Evolutionary conservation across 2,329 filamentous ascomycete species (phyloP), one percentile per base, ranked within the genome.

Genomic region (Eutypa lata): DNA sequence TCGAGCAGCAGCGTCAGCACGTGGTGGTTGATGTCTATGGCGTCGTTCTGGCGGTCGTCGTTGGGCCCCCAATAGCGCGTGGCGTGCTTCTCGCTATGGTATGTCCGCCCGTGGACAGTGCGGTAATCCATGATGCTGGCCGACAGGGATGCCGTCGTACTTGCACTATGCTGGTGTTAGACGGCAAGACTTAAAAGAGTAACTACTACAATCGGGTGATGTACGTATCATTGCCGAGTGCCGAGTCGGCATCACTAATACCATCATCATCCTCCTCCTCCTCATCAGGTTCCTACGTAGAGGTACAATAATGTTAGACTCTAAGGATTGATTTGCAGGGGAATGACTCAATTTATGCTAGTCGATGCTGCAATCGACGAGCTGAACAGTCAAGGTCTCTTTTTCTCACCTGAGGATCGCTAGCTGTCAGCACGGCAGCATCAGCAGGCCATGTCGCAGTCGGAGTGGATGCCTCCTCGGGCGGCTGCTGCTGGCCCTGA

Each of bases 121-220:
- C 49, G 42, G 11, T 51, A 51, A 11, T 51, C 24, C 42, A 47
- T 8, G 8, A 51, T 51, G 43, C 49, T 51, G 18, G 42, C 43
- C 5, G 49, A 47, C 5, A 51, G 31, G n/a, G 49, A 51, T 3
- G 40, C 49, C 13, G 49, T 51, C 19, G 49, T 46, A 24, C 19
- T 47, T 16, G 26, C 28, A 22, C 49, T 51, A 21, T 18, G 22
- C 11, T 14, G 18, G 10, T 3, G 18, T 42, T n/a, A 45, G 40
- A 40, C 40, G 21, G 6, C 19, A 18, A 33, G 22, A 19, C 22
- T 18, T 18, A n/a, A n/a, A n/a, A n/a, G n/a, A n/a, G n/a, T n/a
- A n/a, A n/a, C n/a, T n/a, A n/a, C n/a, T n/a, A n/a, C n/a, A n/a
- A n/a, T n/a, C n/a, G n/a, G n/a, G n/a, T n/a, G n/a, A 31, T 31